These are phyloP conservation scores for Talaromyces albobiverticillius DNA, from an alignment of 2,329 filamentous ascomycete genomes.

Conservation along the genomic window DNA sequence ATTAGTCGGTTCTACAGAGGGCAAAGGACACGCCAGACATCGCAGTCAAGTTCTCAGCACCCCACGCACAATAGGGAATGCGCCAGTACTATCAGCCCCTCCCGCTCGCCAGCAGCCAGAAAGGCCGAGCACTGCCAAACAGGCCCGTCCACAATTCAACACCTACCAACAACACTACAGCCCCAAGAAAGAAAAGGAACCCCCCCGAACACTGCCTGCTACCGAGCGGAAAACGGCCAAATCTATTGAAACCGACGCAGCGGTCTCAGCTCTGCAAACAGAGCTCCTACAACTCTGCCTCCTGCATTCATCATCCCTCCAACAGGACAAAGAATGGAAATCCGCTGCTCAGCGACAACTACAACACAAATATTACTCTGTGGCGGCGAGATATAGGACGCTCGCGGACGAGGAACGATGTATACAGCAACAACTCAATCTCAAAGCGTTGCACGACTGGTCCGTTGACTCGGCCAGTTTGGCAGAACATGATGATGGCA, in stretches of 20 bases:
- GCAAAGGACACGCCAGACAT: slow-evolving; percentile 31
- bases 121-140: slow-evolving; percentile 11
- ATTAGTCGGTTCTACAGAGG: slow-evolving; percentile 15
- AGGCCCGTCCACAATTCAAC: slow-evolving; percentile 30
- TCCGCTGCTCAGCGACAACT: slow-evolving; percentile 27
- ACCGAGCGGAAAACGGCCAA: slow-evolving; percentile 14
- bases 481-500: slow-evolving; percentile 23
- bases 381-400: slow-evolving; percentile 32
- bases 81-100: neutral
- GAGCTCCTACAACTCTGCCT: slow-evolving; percentile 45
- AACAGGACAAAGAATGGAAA: slow-evolving; percentile 31
- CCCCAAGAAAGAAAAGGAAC: slow-evolving; percentile 35
- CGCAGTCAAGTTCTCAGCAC: slow-evolving; percentile 32
- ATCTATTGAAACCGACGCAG: slow-evolving; percentile 19
- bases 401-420: slow-evolving; percentile 31
- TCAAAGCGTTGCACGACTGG: slow-evolving; percentile 34
- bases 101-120: neutral
- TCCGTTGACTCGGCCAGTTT: slow-evolving; percentile 26
- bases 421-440: slow-evolving; percentile 32
- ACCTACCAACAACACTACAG: slow-evolving; percentile 39
- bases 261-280: slow-evolving; percentile 37
- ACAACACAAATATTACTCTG: slow-evolving; percentile 32
- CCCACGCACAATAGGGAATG: neutral
- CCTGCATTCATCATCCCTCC: slow-evolving; percentile 31
- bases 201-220: slow-evolving; percentile 18